Conservation (phyloP, 225 moss, liverwort and hornwort genomes). For the Pseudoscleropodium purum region DNA sequence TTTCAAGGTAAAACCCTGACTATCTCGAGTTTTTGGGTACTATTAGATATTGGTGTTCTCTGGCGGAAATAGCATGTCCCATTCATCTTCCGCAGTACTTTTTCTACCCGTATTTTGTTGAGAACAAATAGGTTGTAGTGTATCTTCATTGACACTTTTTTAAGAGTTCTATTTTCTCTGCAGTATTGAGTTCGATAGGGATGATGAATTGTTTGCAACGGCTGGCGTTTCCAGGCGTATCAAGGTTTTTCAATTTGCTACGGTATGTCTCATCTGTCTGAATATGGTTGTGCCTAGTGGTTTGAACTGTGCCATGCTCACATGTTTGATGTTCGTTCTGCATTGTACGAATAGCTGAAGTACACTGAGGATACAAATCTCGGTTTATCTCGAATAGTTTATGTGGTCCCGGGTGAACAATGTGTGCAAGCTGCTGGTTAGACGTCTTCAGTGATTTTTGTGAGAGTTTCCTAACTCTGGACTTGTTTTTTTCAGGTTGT, state of each 20-base stretch:
- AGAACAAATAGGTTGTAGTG: not conserved
- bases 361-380: not conserved
- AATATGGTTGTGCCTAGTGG: not conserved
- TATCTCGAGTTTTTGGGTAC: not conserved
- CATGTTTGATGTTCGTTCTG: not conserved
- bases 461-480: not conserved
- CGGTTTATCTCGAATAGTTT: not conserved
- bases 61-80: not conserved
- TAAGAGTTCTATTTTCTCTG: not conserved
- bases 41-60: not conserved
- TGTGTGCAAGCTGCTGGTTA: not conserved
- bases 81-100: not conserved
- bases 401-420: not conserved
- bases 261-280: constrained; percentile 26
- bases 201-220: constrained; percentile 96
- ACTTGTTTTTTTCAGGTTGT: constrained; percentile 65
- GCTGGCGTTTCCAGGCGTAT: constrained; percentile 97
- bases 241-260: constrained; percentile 90
- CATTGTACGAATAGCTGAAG: not conserved
- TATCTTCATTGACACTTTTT: not conserved
- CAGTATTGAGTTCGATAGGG: constrained; percentile 99
- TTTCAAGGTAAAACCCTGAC: constrained; percentile 57
- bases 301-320: not conserved
- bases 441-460: not conserved
- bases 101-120: not conserved